phyloP scores from a whole-genome alignment of 176 grass and related monocot genomes.

The Hordeum vulgare region DNA sequence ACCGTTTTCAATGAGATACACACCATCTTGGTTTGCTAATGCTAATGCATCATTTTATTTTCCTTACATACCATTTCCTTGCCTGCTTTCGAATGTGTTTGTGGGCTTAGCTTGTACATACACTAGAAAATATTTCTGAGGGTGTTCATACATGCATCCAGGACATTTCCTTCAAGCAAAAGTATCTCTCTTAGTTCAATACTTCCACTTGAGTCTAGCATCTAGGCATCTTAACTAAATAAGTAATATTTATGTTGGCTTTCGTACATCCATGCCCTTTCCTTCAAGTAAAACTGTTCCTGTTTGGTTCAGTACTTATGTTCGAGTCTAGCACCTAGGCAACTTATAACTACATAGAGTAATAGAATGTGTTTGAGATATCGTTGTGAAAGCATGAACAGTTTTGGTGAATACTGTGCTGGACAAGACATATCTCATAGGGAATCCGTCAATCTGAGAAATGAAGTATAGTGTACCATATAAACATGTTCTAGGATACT shows the following conservation, averaged over 20 bases:
- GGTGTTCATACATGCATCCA: too few relatives aligned
- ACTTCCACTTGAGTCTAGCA: too few relatives aligned
- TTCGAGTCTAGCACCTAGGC: neutral
- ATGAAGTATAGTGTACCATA: too few relatives aligned
- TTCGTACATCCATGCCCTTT: too few relatives aligned
- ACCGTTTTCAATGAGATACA: slow-evolving; percentile 1
- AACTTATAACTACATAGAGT: slow-evolving; percentile 12
- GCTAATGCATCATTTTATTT: neutral
- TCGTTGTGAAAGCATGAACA: neutral
- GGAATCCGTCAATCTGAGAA: too few relatives aligned
- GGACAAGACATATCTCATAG: too few relatives aligned
- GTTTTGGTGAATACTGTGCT: neutral
- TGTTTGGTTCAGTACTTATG: neutral
- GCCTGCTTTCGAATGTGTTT: slow-evolving; percentile 10
- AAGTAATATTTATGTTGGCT: too few relatives aligned
- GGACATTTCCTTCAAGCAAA: too few relatives aligned
- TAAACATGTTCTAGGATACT: too few relatives aligned
- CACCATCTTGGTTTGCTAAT: neutral
- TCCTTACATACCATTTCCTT: neutral
- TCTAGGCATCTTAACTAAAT: too few relatives aligned
- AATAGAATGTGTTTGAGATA: neutral
- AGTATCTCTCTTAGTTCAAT: too few relatives aligned
- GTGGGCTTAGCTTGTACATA: neutral
- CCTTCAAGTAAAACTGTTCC: neutral
- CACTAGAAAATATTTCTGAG: neutral